Base-by-base conservation (phyloP, 768 basidiomycete species). In the Pisolithus marmoratus region DNA sequence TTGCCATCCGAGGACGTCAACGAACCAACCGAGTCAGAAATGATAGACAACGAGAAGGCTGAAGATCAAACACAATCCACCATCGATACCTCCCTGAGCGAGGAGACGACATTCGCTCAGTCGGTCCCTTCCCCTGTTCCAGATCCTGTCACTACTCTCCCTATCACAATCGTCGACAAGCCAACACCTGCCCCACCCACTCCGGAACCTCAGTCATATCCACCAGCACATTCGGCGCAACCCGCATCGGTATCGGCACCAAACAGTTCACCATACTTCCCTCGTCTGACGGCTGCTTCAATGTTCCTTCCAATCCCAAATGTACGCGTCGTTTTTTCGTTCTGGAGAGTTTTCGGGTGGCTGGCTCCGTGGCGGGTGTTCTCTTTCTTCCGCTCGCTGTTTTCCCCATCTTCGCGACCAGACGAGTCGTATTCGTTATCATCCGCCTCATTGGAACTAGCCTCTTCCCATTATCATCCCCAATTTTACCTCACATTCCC, bases 301-400 rank as follows among this genome's bases (percentile, higher is more conserved):
- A 85, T 91, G 84, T 92, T 92, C 65, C 71, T 91, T 44, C 90
- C 90, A n/a, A 86, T 91, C 40, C 90, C 90, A 47, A 90, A 90
- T 73, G 90, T 92, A 78, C 81, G 87, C 80, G 71, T 60, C 58
- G 27, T 58, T 66, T 63, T 47, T 51, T 70, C 70, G 46, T 69
- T 79, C 55, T 78, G 76, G 43, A 72, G 72, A 66, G 68, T 74
- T 53, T 72, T 86, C 42, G 74, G 82, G 81, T 85, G 80, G 82
- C 67, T 87, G 58, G 62, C 54, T 31, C 60, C 63, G 8, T 51
- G 34, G 51, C 64, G 74, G 55, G 46, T 48, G 41, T 23, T 47
- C 5, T 52, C 27, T 53, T 62, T 72, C 70, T 66, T 72, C 73
- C 64, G 63, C 69, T 70, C 74, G 60, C 41, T 70, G 63, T 67